These are phyloP conservation scores for Tephrocybe sp. DNA, from an alignment of 768 basidiomycete genomes.

Conservation along the genomic window DNA sequence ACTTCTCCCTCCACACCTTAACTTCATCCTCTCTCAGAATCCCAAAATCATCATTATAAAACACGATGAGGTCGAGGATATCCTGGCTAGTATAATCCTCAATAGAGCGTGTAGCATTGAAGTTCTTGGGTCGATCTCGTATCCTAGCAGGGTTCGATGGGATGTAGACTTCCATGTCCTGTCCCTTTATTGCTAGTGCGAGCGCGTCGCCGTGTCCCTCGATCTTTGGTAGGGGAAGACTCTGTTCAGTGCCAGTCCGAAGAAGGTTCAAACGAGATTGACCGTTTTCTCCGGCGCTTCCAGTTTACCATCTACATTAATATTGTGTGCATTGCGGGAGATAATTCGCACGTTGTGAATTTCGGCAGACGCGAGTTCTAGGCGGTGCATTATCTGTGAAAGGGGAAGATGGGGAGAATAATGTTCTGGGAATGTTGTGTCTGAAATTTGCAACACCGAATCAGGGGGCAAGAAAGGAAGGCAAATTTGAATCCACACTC, in stretches of 20 bases:
- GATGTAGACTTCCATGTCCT: neutral
- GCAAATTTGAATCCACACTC: no score
- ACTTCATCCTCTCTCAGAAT: neutral
- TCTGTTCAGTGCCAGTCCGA: neutral
- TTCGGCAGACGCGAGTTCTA: constrained; percentile 6
- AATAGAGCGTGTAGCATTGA: neutral
- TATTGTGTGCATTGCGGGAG: constrained; percentile 4
- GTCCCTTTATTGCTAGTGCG: constrained; percentile 1
- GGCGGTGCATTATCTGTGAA: neutral
- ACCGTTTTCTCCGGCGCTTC: constrained; percentile 9
- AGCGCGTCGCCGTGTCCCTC: neutral
- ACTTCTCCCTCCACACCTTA: neutral
- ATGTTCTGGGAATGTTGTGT: no score
- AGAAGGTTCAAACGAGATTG: neutral
- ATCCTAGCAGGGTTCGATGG: constrained; percentile 1
- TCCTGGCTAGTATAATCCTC: constrained; percentile 5
- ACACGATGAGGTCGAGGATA: constrained; percentile 6
- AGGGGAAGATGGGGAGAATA: no score
- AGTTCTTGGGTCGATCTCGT: constrained; percentile 4
- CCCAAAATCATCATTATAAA: constrained; percentile 8
- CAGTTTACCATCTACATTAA: neutral
- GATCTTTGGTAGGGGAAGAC: neutral
- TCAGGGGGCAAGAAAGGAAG: no score
- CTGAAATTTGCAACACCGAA: no score
- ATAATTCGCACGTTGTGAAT: constrained; percentile 4